phyloP scores from a whole-genome alignment of 2,329 filamentous ascomycete genomes.

The Monosporascus sp. region DNA sequence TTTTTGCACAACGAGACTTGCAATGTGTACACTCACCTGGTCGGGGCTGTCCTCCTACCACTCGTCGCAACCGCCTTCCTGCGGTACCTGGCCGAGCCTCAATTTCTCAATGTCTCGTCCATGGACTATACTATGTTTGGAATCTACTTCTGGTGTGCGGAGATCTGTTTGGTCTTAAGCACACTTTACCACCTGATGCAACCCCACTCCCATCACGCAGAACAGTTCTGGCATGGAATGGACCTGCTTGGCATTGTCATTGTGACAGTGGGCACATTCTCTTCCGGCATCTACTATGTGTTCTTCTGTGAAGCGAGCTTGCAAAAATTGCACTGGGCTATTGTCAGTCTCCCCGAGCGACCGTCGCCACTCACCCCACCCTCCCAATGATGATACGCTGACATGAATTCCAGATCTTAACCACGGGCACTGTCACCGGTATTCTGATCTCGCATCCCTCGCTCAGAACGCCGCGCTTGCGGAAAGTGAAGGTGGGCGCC shows the following conservation, averaged over 20 bases:
- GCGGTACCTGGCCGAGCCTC: constrained; percentile 29
- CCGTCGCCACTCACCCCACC: too few species aligned
- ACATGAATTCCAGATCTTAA: too few species aligned
- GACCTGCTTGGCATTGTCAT: constrained; percentile 67
- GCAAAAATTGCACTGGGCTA: constrained; percentile 57
- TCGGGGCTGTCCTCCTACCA: constrained; percentile 39
- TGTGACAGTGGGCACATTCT: constrained; percentile 61
- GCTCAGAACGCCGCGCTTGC: constrained; percentile 58
- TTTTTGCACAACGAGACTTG: constrained; percentile 53
- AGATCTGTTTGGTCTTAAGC: constrained; percentile 47
- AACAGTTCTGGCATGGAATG: constrained; percentile 58
- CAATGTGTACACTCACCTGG: constrained; percentile 65
- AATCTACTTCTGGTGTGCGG: constrained; percentile 51
- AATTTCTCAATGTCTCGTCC: constrained; percentile 36
- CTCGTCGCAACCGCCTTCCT: constrained; percentile 34
- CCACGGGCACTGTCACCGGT: constrained; percentile 49
- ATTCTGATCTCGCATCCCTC: constrained; percentile 50
- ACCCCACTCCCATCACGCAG: constrained; percentile 58
- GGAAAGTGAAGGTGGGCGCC: constrained; percentile 59
- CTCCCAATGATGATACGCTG: too few species aligned
- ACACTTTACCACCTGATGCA: constrained; percentile 61
- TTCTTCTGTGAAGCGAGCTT: constrained; percentile 50
- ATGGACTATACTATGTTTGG: constrained; percentile 50
- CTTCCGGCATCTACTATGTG: constrained; percentile 60
- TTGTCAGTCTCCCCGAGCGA: constrained; percentile 37